Conservation (phyloP, 208 protist species). For the Balamuthia mandrillaris region DNA sequence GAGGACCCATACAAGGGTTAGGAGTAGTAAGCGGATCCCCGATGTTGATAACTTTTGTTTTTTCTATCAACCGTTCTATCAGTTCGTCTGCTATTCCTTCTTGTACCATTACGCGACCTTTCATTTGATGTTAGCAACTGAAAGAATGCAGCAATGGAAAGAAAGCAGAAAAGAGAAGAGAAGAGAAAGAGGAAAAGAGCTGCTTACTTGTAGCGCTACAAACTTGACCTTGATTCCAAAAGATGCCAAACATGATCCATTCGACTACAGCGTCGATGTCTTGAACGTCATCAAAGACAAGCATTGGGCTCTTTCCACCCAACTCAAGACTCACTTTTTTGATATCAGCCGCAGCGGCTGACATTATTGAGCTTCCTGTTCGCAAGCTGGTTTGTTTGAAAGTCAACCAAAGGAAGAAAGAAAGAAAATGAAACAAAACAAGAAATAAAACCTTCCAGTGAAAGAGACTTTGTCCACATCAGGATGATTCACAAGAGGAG, state of each 20-base stretch:
- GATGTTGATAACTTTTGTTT: neutral
- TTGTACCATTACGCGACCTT: neutral
- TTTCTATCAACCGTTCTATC: neutral
- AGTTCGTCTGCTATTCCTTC: neutral
- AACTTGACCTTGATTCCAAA: slow-evolving; percentile 34
- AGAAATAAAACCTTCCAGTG: too few relatives aligned
- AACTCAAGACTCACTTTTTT: slow-evolving; percentile 28
- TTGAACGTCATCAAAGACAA: slow-evolving; percentile 33
- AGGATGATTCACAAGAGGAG: neutral
- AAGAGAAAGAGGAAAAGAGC: neutral
- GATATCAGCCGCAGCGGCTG: neutral
- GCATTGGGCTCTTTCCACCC: neutral
- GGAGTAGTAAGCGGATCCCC: neutral
- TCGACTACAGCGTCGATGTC: slow-evolving; percentile 5
- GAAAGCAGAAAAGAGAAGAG: neutral
- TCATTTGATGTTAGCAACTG: too few relatives aligned
- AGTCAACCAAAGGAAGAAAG: too few relatives aligned
- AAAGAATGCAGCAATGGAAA: neutral
- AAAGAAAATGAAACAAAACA: too few relatives aligned
- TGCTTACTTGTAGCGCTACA: slow-evolving; percentile 23
- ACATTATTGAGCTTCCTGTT: neutral
- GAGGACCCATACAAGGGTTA: neutral
- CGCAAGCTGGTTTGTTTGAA: too few relatives aligned
- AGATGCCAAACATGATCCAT: slow-evolving; percentile 40
- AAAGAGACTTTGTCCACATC: slow-evolving; percentile 9